Conservation (phyloP, 352 stramenopile species). For the Globisporangium perplexum region DNA sequence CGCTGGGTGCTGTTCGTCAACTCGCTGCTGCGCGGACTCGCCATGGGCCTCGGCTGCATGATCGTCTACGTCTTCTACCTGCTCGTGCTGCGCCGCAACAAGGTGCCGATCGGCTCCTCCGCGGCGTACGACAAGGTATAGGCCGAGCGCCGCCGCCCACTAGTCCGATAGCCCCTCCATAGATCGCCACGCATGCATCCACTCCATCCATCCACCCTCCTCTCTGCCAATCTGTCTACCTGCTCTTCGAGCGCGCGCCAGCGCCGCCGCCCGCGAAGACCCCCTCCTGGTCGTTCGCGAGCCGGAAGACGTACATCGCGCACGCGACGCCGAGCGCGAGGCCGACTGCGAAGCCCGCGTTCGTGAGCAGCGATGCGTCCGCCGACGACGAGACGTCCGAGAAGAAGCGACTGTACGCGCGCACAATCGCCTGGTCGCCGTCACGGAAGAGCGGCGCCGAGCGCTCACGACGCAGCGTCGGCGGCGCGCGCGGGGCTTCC, state of each 20-base stretch:
- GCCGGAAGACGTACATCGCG: slow-evolving; percentile 56
- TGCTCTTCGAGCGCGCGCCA: slow-evolving; percentile 14
- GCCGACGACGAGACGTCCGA: slow-evolving; percentile 17
- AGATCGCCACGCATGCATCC: neutral
- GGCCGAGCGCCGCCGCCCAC: neutral
- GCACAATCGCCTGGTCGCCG: slow-evolving; percentile 1
- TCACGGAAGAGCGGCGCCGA: slow-evolving; percentile 1
- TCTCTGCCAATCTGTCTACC: slow-evolving; percentile 10
- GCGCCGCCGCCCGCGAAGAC: slow-evolving; percentile 9
- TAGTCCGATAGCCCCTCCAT: neutral
- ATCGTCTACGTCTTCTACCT: slow-evolving; percentile 83
- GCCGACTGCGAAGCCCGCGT: slow-evolving; percentile 29
- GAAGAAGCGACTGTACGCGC: slow-evolving; percentile 17
- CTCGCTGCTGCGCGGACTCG: slow-evolving; percentile 67
- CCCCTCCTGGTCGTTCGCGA: slow-evolving; percentile 24
- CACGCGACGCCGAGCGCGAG: slow-evolving; percentile 38
- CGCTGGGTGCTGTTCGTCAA: slow-evolving; percentile 81
- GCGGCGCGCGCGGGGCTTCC: neutral
- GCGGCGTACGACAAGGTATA: slow-evolving; percentile 79
- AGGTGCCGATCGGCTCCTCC: slow-evolving; percentile 22
- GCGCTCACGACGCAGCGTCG: slow-evolving; percentile 19
- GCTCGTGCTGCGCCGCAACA: slow-evolving; percentile 52
- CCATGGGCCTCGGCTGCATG: slow-evolving; percentile 67
- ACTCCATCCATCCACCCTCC: neutral
- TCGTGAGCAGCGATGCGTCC: slow-evolving; percentile 22